A percentile compares a stretch with the other conserved stretches of the same genome.
phyloP scores from a whole-genome alignment of 2,329 filamentous ascomycete genomes.

The Magnaporthiopsis rhizophila region DNA sequence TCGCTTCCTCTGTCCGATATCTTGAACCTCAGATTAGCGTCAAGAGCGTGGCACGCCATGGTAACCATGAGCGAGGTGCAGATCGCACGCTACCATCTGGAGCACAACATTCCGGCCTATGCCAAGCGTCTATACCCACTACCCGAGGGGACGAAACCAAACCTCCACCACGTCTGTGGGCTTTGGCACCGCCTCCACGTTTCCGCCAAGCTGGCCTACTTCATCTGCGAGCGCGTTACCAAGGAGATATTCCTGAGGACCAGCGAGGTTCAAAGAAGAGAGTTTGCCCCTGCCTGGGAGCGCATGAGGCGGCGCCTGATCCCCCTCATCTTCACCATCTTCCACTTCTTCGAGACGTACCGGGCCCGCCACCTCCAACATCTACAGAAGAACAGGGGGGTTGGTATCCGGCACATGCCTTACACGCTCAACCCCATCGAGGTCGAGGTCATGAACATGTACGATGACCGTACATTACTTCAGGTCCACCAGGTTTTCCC shows the following conservation, averaged over 20 bases:
- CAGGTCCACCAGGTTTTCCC: conserved; percentile 59
- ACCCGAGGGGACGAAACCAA: conserved; percentile 38
- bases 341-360: conserved; percentile 61
- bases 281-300: conserved; percentile 53
- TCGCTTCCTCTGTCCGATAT: conserved; percentile 52
- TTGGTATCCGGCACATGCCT: conserved; percentile 42
- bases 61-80: conserved; percentile 52
- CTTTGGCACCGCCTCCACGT: conserved; percentile 60
- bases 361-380: conserved; percentile 50
- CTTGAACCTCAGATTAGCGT: conserved; percentile 49
- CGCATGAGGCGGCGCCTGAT: conserved; percentile 58
- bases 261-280: conserved; percentile 43
- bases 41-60: conserved; percentile 50
- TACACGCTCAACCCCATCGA: conserved; percentile 58
- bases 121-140: conserved; percentile 51
- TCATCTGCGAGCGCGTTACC: conserved; percentile 57
- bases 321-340: conserved; percentile 55
- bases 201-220: conserved; percentile 51
- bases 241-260: conserved; percentile 57
- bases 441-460: conserved; percentile 52
- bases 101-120: conserved; percentile 52
- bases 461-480: conserved; percentile 54
- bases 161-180: conserved; percentile 53
- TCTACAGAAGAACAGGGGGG: conserved; percentile 41
- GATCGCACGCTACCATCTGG: conserved; percentile 53